Percentiles rank a stretch among this genome's conserved stretches.
Conservation (phyloP, 345 rosid species). For the Populus euphratica region DNA sequence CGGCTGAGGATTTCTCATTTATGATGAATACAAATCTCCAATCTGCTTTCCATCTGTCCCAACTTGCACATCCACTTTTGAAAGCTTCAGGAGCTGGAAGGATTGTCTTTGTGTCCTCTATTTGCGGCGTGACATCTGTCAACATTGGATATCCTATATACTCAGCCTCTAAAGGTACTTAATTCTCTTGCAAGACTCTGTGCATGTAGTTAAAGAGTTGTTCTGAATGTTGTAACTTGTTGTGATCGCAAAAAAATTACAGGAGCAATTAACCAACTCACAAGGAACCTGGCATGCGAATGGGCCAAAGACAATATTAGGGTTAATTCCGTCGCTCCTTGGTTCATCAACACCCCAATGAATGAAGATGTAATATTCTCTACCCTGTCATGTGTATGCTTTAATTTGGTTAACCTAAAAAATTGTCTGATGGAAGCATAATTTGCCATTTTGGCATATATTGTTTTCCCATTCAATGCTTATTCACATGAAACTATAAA, state of each 20-base stretch:
- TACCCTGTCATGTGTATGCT: neutral
- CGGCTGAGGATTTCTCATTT: neutral
- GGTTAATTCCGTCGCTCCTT: neutral
- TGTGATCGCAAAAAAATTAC: neutral
- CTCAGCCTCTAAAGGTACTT: neutral
- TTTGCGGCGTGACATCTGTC: neutral
- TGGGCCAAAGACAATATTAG: neutral
- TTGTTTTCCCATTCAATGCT: neutral
- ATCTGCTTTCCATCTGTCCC: conserved; percentile 3
- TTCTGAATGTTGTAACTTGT: neutral
- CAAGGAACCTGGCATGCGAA: conserved; percentile 1
- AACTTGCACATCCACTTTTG: neutral
- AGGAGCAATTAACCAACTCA: neutral
- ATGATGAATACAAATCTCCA: neutral
- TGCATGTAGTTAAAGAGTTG: neutral
- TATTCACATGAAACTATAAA: neutral
- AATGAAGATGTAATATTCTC: neutral
- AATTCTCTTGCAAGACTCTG: neutral
- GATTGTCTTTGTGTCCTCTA: neutral
- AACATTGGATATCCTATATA: neutral
- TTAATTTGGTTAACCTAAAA: neutral
- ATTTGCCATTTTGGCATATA: neutral
- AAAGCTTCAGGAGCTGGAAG: neutral
- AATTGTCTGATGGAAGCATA: neutral
- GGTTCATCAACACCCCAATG: neutral